Conservation (phyloP, 768 basidiomycete species). For the Cystobasidium ongulense region DNA sequence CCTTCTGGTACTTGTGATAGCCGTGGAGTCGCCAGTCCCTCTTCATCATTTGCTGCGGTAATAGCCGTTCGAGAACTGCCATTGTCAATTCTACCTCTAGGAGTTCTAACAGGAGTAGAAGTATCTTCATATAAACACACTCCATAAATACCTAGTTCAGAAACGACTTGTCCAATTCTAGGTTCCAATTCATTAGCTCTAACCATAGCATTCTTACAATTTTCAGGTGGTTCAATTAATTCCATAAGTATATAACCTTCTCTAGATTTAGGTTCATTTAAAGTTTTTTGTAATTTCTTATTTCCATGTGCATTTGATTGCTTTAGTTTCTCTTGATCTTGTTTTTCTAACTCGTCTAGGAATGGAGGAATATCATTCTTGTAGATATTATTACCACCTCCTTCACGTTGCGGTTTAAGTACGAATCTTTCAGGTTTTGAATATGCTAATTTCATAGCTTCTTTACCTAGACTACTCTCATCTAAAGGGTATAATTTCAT, state of each 20-base stretch:
- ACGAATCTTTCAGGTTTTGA: conserved; percentile 57
- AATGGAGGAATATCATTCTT: conserved; percentile 69
- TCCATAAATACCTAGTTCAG: conserved; percentile 87
- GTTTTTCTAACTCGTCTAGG: conserved; percentile 55
- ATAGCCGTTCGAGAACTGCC: background rate
- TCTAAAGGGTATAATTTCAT: conserved; percentile 81
- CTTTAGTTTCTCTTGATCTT: conserved; percentile 35
- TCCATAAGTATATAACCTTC: conserved; percentile 95
- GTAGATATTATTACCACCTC: conserved; percentile 94
- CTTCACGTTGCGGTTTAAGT: conserved; percentile 95
- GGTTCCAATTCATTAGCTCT: conserved; percentile 57
- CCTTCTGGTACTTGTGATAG: conserved; percentile 3
- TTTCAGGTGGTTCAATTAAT: conserved; percentile 68
- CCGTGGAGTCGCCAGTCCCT: background rate
- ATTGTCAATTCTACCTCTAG: background rate
- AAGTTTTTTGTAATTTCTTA: background rate
- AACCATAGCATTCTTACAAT: conserved; percentile 64
- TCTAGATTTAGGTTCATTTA: conserved; percentile 49
- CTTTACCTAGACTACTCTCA: conserved; percentile 44
- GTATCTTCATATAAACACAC: conserved; percentile 57
- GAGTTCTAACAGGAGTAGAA: background rate
- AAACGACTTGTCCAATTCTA: conserved; percentile 63
- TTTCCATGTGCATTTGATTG: background rate
- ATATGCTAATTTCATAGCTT: conserved; percentile 55
- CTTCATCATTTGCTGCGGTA: background rate